Evolutionary conservation across 2,329 filamentous ascomycete species (phyloP).

Genomic region (Colletotrichum sp.): DNA sequence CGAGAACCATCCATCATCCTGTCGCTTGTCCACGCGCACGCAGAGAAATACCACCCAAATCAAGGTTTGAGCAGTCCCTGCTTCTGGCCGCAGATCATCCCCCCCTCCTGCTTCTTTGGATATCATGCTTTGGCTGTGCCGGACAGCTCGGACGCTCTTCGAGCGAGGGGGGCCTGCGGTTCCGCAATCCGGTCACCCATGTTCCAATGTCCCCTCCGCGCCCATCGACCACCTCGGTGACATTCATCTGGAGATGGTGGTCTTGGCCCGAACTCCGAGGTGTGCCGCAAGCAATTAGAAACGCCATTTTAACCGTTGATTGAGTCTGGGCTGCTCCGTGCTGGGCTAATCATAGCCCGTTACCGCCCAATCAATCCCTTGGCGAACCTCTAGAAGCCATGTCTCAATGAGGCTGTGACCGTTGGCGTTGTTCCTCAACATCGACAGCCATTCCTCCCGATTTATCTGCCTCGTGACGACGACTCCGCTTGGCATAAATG

Average conservation of each 20-base stretch:
- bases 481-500: background rate
- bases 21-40: background rate
- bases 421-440: background rate
- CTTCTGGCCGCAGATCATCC: conserved; percentile 1
- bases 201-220: background rate
- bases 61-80: background rate
- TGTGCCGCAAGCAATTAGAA: background rate
- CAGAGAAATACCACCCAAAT: background rate
- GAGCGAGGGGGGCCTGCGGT: background rate
- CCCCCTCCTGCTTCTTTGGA: background rate
- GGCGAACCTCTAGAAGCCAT: background rate
- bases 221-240: background rate
- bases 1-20: background rate
- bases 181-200: background rate
- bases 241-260: background rate
- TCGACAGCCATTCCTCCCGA: background rate
- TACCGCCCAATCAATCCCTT: background rate
- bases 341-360: background rate
- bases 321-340: background rate
- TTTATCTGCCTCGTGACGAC: background rate
- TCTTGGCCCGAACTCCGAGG: background rate
- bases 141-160: background rate
- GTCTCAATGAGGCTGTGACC: background rate
- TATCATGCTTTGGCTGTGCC: background rate
- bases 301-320: background rate